Base-by-base conservation (phyloP, 169 alveolate genomes). In the Ophryocystis elektroscirrha region DNA sequence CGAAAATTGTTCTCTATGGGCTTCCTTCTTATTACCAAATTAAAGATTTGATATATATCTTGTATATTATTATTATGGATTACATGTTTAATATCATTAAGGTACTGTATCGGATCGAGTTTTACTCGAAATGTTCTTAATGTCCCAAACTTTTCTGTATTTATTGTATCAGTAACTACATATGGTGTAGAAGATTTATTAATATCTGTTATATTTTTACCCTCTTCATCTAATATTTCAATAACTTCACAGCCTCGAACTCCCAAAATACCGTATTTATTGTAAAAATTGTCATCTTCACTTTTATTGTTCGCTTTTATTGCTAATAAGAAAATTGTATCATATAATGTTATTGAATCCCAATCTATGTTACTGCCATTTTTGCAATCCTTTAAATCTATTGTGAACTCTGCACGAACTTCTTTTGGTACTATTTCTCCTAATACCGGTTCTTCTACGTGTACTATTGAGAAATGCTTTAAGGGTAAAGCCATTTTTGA, bases 1-100 rank as follows among this genome's bases (percentile, higher is more conserved):
- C 73, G 76, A 60, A 80, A 84, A 60, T 79, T 84, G 53, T 84
- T 84, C 63, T 76, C 87, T 63, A 74, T 69, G 0, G 85, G 73
- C 36, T 76, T 67, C 28, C 94, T 63, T 44, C 90, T 66, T 42
- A 84, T 56, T 32, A 84, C 35, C 62, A 84, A 47, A 64, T 81
- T 76, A 59, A 80, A 76, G 41, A 65, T 61, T 0, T 53, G 52
- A 23, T 41, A 39, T 12, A 56, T 28, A 12, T 36, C 26, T 1
- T 27, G 51, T 32, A 56, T 32, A 3, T 7, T 19, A 9, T 22
- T 5, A 5, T 38, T 4, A 19, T 22, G 32, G 4, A 26, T 26
- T 39, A n/a, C 32, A 4, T 82, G 76, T 48, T 69, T 75, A 44
- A 56, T 66, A 45, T 63, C 58, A 18, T 67, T 68, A 36, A 68